These are phyloP conservation scores for Pichia inconspicua DNA, from an alignment of 1,139 yeast genomes.

Conservation along the genomic window DNA sequence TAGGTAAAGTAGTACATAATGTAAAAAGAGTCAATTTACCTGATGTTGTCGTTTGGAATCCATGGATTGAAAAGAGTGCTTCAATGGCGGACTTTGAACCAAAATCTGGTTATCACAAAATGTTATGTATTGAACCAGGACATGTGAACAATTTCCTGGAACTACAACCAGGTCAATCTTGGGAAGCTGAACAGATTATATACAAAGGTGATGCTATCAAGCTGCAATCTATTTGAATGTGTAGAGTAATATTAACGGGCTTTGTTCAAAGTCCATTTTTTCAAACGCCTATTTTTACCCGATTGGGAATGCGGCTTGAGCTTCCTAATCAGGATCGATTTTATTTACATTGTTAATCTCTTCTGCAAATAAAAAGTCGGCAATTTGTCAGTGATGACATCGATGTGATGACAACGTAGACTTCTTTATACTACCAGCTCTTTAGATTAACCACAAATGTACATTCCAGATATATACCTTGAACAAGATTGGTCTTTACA, in stretches of 20 bases:
- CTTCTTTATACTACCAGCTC: no score
- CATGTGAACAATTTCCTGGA: slow-evolving; percentile 60
- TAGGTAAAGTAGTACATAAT: slow-evolving; percentile 63
- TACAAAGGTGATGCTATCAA: slow-evolving; percentile 28
- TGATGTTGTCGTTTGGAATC: slow-evolving; percentile 96
- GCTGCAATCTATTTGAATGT: slow-evolving; percentile 10
- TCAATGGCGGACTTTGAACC: slow-evolving; percentile 88
- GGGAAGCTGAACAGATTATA: slow-evolving; percentile 61
- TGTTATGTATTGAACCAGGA: slow-evolving; percentile 96
- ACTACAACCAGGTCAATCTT: slow-evolving; percentile 59
- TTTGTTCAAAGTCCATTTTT: neutral
- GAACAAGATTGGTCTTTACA: slow-evolving; percentile 33
- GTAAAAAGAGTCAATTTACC: slow-evolving; percentile 61
- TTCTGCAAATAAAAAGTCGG: neutral
- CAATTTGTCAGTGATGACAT: neutral
- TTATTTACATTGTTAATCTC: neutral
- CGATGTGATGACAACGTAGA: no score
- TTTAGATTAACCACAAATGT: slow-evolving; percentile 9
- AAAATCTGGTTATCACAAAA: slow-evolving; percentile 67
- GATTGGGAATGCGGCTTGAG: neutral
- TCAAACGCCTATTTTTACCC: neutral
- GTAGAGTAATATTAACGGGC: neutral
- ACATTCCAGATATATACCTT: slow-evolving; percentile 25
- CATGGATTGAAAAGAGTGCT: slow-evolving; percentile 76
- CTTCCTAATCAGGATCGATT: neutral